Evolutionary conservation across 495 filamentous ascomycete genomes (phyloP).

Genomic region (Wilcoxina mikolae): DNA sequence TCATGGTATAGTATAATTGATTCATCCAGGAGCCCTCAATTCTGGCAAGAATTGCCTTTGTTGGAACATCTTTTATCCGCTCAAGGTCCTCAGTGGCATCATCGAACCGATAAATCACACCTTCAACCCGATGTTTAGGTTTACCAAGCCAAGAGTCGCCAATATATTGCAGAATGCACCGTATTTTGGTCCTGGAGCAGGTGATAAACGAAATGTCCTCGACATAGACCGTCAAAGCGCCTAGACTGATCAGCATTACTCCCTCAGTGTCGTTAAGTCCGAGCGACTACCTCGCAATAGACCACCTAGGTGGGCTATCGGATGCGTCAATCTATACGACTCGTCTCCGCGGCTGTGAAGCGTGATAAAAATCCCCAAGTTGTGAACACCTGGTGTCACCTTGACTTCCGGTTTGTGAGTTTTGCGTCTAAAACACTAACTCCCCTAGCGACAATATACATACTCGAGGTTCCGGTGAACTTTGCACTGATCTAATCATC

Average conservation of each 20-base stretch:
- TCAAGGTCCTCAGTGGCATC: constrained; percentile 60
- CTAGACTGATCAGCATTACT: constrained; percentile 10
- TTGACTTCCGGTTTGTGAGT: constrained; percentile 38
- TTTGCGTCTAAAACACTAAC: neutral
- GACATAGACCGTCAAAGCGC: constrained; percentile 71
- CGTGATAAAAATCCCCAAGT: constrained; percentile 88
- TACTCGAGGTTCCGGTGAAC: constrained; percentile 78
- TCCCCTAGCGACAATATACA: neutral
- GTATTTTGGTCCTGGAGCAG: constrained; percentile 73
- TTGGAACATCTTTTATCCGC: constrained; percentile 68
- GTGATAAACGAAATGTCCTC: constrained; percentile 74
- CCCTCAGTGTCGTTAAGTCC: constrained; percentile 1
- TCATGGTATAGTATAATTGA: constrained; percentile 49
- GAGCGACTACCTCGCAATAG: constrained; percentile 67
- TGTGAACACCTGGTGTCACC: constrained; percentile 81
- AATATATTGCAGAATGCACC: constrained; percentile 78
- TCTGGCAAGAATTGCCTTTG: constrained; percentile 66
- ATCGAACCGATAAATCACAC: constrained; percentile 78
- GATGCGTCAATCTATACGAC: constrained; percentile 88
- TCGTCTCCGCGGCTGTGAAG: constrained; percentile 67
- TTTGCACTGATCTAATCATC: constrained; percentile 59
- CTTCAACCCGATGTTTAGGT: constrained; percentile 78
- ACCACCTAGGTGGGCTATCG: constrained; percentile 80
- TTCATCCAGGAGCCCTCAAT: constrained; percentile 74
- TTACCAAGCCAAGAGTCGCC: constrained; percentile 92